These are phyloP conservation scores for Mycosphaerella sp. DNA, from an alignment of 2,329 filamentous ascomycete species.

Conservation along the genomic window DNA sequence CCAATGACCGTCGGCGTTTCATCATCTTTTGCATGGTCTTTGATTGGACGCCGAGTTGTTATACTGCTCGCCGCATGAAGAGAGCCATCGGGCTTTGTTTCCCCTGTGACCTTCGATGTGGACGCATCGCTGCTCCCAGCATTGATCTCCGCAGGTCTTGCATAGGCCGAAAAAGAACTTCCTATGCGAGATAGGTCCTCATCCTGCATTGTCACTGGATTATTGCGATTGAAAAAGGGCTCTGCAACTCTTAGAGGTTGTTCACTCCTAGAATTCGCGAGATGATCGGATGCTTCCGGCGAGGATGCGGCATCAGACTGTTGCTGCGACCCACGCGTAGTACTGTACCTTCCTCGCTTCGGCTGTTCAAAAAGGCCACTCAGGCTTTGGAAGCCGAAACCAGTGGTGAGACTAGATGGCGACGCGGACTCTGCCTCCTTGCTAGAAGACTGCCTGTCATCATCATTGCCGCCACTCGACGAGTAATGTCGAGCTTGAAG, in stretches of 20 bases:
- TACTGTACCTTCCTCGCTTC: slow-evolving; percentile 24
- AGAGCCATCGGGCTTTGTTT: background rate
- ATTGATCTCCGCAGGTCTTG: background rate
- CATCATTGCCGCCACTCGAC: slow-evolving; percentile 6
- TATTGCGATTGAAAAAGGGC: background rate
- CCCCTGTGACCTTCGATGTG: background rate
- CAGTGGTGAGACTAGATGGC: slow-evolving; percentile 14
- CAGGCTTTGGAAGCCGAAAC: slow-evolving; percentile 29
- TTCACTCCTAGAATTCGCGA: background rate
- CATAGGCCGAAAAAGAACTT: background rate
- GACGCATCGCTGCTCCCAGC: background rate
- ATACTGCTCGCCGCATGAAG: background rate
- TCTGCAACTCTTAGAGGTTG: background rate
- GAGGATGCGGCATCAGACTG: background rate
- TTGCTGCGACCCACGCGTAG: slow-evolving; percentile 12
- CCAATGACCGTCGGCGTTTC: background rate
- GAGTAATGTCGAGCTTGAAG: slow-evolving; percentile 22
- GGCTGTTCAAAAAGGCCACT: slow-evolving; percentile 25
- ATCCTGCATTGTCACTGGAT: background rate
- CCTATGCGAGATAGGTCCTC: background rate
- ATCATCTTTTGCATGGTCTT: background rate
- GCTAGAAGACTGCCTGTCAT: background rate
- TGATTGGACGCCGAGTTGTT: background rate
- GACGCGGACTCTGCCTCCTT: background rate
- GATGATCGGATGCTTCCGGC: background rate